Base-by-base conservation (phyloP, 495 filamentous ascomycete species). In the Penicillium flavigenum region DNA sequence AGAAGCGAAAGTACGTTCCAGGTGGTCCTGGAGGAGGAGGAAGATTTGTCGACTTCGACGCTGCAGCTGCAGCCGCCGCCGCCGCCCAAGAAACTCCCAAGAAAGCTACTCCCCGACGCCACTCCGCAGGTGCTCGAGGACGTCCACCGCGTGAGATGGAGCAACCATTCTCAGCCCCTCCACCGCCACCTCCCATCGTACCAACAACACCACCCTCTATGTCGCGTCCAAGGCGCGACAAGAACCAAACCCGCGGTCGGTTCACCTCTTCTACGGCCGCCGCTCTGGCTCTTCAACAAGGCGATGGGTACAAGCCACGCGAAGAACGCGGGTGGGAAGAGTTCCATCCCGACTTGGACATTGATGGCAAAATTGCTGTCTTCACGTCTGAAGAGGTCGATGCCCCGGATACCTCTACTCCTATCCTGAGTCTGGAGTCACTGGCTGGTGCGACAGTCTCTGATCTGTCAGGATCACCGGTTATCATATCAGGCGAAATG, bases 271-370 rank as follows among this genome's bases (percentile, higher is more conserved):
- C 91, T 20, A 91, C 92, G 24, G 90, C 91, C 9, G 90, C 90
- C 19, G 88, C 88, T 5, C 88, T 90, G 38, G 91, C 91, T 24
- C 83, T 91, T 24, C 90, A 90, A 47, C 89, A 93, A 61, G 91
- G 87, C 58, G 93, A 97, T 75, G 91, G 91, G 16, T 97, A 96
- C 73, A 98, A 99, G 68, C 94, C 94, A 3, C 81, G 94, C 56
- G 94, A 99, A 71, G 94, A 99, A 72, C 86, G 92, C 54, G 89
- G 90, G 14, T 99, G 92, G 89, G 90, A 95, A 64, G 95, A 98
- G 72, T 98, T 96, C 53, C 94, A 99, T 70, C 92, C 88, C 12
- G 88, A 96, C 63, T 81, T 99, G 34, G 92, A 98, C 70, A 88
- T 96, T 57, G 90, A 94, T 47, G 80, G 79, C 27, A 82, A 78